These are phyloP conservation scores for Symbiotaphrina buchneri DNA, from an alignment of 495 filamentous ascomycete species.

Conservation along the genomic window DNA sequence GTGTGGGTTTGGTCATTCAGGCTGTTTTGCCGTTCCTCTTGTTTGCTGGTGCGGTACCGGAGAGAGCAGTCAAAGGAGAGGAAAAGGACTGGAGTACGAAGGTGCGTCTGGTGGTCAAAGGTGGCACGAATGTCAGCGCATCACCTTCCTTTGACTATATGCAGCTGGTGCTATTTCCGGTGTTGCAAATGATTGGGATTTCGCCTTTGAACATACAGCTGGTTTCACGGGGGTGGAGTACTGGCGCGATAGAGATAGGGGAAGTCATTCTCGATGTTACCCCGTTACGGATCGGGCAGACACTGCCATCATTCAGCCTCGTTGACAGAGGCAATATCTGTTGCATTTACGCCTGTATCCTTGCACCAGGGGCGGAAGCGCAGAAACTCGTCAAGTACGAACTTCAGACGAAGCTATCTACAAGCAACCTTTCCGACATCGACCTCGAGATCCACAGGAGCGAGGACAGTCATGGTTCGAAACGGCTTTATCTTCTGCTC, in stretches of 20 bases:
- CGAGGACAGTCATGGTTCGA: conserved; percentile 35
- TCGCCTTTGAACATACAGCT: conserved; percentile 30
- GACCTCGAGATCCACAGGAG: conserved; percentile 16
- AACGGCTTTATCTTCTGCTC: conserved; percentile 46
- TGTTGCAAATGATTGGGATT: conserved; percentile 38
- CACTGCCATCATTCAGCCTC: not conserved
- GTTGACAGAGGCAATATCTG: not conserved
- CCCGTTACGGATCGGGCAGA: not conserved
- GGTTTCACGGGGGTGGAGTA: conserved; percentile 41
- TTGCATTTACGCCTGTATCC: not conserved
- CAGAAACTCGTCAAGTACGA: conserved; percentile 4
- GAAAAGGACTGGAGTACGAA: conserved; percentile 18
- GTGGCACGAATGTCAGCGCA: conserved; percentile 56
- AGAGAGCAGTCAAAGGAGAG: too few relatives aligned
- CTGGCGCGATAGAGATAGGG: conserved; percentile 31
- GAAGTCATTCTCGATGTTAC: conserved; percentile 6
- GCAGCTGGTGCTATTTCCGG: conserved; percentile 49
- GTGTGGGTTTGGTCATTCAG: conserved; percentile 55
- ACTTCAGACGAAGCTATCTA: too few relatives aligned
- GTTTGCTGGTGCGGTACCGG: conserved; percentile 27
- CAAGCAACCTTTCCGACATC: too few relatives aligned
- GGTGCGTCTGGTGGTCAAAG: conserved; percentile 33
- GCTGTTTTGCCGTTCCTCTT: conserved; percentile 61
- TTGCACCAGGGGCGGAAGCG: not conserved
- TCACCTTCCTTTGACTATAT: conserved; percentile 62